Base-by-base conservation (phyloP, 208 protist species). In the Angomonas deanei region DNA sequence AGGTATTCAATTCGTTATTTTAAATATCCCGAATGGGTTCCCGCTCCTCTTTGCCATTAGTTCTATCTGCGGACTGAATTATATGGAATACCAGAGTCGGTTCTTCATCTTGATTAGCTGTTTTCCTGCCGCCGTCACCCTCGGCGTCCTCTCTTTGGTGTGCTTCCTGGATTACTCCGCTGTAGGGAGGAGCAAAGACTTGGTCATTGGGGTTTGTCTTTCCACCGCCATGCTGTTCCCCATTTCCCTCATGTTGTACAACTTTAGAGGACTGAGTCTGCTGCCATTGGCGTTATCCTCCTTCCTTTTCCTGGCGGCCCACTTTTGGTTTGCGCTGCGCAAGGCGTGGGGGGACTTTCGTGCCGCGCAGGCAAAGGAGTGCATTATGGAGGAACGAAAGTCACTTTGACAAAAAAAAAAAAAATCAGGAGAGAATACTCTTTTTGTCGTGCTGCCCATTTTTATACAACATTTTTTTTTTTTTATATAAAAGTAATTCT, bases 1-100 rank as follows among this genome's bases (percentile, higher is more conserved):
- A 47, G 74, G 75, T 33, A 68, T 86, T 36, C 72, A 70, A 46
- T 89, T 87, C 64, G 65, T 88, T 0, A 49, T 88, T 47, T 42
- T 77, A 27, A 93, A 86, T 68, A 69, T 93, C 21, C 79, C 87
- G 0, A 86, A 93, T 64, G 72, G 65, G 13, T 87, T 86, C 42
- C 84, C 87, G 5, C 61, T 83, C 0, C 58, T 88, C 0, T 89
- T 86, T 60, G 84, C 84, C 13, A 70, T 66, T 0, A 67, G 80
- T 5, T 72, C 79, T n/a, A 83, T 91, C 64, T 85, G 81, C 55
- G 56, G 74, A 32, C 61, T 89, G 19, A 74, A 89, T 55, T 91
- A 89, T 64, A 72, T 87, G 13, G 67, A 91, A 56, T 72, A 82
- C 57, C 75, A 82, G 39, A 76, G 74, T 38, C 80, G 76, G 33